Evolutionary conservation across 1,284 basidiomycete species (phyloP), one percentile per base, ranked within the genome.

Genomic region (Naganishia sp.): DNA sequence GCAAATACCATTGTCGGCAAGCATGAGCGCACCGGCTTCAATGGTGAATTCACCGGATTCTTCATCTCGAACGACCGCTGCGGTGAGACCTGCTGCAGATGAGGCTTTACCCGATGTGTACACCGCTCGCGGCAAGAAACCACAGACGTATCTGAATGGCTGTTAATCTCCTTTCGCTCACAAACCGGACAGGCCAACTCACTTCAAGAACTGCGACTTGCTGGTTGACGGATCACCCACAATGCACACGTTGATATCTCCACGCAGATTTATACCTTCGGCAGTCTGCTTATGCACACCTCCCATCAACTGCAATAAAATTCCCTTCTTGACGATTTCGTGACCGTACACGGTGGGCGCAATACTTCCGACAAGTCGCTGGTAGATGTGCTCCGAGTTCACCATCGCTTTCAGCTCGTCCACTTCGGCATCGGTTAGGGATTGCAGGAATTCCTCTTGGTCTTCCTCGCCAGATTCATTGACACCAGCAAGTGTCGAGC

Each of bases 81-180:
- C 96, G 0, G 96, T 99, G 32, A 99, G 85, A 90, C 96, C 96
- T 35, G 95, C 96, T 0, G 96, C 96, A 1, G 95, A 94, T 0
- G 96, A 99, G 0, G 96, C 96, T 79, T 99, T 99, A 45, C 96
- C 96, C 0, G 95, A 98, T 0, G 96, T 99, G 81, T 99, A 99
- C 11, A 99, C 94, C 2, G 95, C 92, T 41, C 96, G 92, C 58
- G 96, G 96, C 18, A 99, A 84, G 85, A 99, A 98, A n/a, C 92
- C 93, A 77, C 95, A 98, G 63, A 99, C 90, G 73, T 99, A 98
- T 81, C 93, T 95, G 68, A 1, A 35, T 28, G 31, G 11, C 3
- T 25, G 11, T 63, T 10, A 53, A 35, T 25, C 58, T 57, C 21
- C 35, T 18, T 13, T 31, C 18, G 11, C 18, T 15, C 32, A 32